Evolutionary conservation across 2,329 filamentous ascomycete genomes (phyloP).

Genomic region (Aspergillus vadensis): DNA sequence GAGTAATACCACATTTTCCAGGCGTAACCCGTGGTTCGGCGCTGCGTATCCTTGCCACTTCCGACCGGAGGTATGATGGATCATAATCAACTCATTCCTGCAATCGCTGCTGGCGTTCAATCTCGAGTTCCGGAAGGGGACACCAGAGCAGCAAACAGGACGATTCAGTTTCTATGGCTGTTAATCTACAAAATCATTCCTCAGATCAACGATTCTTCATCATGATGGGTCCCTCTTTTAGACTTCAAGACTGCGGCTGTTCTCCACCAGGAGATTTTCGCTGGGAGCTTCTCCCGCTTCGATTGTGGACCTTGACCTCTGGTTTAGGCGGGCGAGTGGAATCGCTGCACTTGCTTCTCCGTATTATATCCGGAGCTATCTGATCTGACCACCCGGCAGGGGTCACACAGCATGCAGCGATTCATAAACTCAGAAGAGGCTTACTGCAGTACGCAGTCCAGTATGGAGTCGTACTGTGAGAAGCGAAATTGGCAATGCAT

Average conservation of each 20-base stretch:
- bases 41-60: conserved; percentile 14
- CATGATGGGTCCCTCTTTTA: conserved; percentile 21
- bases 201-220: conserved; percentile 1
- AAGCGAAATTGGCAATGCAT: not conserved
- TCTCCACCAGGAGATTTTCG: conserved; percentile 37
- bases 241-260: conserved; percentile 23
- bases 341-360: conserved; percentile 2
- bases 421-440: not conserved
- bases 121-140: not conserved
- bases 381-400: conserved; percentile 13
- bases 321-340: conserved; percentile 12
- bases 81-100: conserved; percentile 15
- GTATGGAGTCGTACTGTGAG: no score
- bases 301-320: conserved; percentile 37
- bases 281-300: conserved; percentile 42
- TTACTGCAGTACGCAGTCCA: no score
- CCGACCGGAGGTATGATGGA: conserved; percentile 17
- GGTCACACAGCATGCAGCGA: not conserved
- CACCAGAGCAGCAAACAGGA: not conserved
- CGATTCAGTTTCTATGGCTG: not conserved
- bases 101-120: not conserved
- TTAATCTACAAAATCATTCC: not conserved
- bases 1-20: not conserved
- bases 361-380: conserved; percentile 14
- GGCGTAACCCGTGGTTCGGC: conserved; percentile 12